Evolutionary conservation across 208 protist species (phyloP).

Genomic region (Wallacemonas sp.): DNA sequence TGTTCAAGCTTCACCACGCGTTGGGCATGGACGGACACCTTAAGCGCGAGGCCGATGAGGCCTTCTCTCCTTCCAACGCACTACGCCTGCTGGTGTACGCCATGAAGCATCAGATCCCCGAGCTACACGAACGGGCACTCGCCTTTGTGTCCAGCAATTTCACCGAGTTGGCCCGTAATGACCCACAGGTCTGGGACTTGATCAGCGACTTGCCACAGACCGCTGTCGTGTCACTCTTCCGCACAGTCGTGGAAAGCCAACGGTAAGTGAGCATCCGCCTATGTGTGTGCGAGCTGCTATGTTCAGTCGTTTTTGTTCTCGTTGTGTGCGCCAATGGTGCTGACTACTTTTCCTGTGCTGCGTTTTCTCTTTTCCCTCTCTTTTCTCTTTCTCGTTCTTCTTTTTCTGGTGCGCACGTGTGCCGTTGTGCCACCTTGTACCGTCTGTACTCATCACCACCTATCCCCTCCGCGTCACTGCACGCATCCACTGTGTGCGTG

Average conservation of each 20-base stretch:
- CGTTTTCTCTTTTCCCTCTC: constrained; percentile 8
- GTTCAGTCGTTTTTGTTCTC: no score
- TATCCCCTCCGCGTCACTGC: no score
- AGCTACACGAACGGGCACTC: constrained; percentile 83
- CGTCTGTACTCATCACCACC: no score
- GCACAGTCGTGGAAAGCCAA: constrained; percentile 69
- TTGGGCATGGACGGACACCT: constrained; percentile 86
- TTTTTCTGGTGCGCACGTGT: background rate
- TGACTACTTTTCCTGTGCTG: background rate
- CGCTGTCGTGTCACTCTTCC: constrained; percentile 75
- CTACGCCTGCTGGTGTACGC: constrained; percentile 82
- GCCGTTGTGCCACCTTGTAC: no score
- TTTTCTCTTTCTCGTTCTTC: constrained; percentile 16
- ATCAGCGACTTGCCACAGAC: constrained; percentile 78
- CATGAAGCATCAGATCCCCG: constrained; percentile 77
- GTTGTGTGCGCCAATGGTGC: background rate
- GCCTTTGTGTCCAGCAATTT: constrained; percentile 71
- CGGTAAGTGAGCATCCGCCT: constrained; percentile 15
- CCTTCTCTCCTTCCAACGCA: constrained; percentile 63
- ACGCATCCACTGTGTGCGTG: background rate
- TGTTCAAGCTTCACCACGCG: constrained; percentile 79
- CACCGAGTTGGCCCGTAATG: constrained; percentile 46
- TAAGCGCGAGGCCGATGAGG: constrained; percentile 79
- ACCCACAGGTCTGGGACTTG: constrained; percentile 84
- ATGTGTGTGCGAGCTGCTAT: no score